Base-by-base conservation (phyloP, 768 basidiomycete species). In the Infundibulicybe gibba region DNA sequence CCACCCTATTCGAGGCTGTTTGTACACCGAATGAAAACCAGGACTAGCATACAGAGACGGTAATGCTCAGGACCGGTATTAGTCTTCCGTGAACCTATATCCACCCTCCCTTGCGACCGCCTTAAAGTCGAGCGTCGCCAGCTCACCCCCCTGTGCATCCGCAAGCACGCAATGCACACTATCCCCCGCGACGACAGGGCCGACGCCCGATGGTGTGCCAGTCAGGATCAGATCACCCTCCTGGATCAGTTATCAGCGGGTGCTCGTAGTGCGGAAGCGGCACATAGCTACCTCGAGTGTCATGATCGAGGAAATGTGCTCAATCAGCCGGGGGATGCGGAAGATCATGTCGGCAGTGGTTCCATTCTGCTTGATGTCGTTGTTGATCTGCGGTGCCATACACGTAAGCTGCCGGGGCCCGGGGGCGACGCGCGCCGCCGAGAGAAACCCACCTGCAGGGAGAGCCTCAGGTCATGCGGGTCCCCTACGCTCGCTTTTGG, bases 301-400 rank as follows among this genome's bases (percentile, higher is more conserved):
- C 94, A 98, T 97, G 65, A 99, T 94, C 3, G 91, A 89, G 2
- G 94, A 95, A 46, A 95, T 77, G 59, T 95, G 94, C 53, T 88
- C 81, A 52, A 98, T 87, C 42, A 98, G 75, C 16, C 80, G 75
- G 1, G 94, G 92, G 32, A 98, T 93, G 25, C 75, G 77, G 73
- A 94, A 95, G 38, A 97, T 87, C 94, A 97, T 97, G 62, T 94
- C 87, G 12, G 70, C 64, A 4, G 94, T 94, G 19, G 76, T 82
- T 2, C 93, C 94, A 47, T 89, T 75, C 65, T 99, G 97, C 61
- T 89, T 94, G 45, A 79, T 68, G 15, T 72, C 66, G 34, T 84
- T 93, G 51, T 98, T 95, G 59, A 98, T 80, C 90, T 94, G 57
- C n/a, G n/a, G n/a, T n/a, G n/a, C n/a, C n/a, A n/a, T n/a, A n/a